Conservation (phyloP, 148 eudicot genomes). For the Camellia granthamiana region DNA sequence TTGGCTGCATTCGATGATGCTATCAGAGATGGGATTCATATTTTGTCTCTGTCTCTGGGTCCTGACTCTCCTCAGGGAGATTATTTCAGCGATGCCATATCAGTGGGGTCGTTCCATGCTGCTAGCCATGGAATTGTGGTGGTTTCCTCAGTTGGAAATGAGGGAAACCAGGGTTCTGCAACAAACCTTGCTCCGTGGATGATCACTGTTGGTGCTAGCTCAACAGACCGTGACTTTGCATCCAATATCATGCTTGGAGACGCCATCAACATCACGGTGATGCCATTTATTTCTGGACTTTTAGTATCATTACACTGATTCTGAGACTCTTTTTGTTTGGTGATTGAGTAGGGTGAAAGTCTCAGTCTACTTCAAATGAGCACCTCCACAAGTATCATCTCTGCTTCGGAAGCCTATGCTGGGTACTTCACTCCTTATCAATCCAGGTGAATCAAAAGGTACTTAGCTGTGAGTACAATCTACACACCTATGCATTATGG, state of each 20-base stretch:
- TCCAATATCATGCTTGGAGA: conserved; percentile 46
- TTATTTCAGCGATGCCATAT: conserved; percentile 53
- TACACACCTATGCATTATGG: not conserved
- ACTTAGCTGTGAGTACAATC: conserved; percentile 23
- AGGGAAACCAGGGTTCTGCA: conserved; percentile 39
- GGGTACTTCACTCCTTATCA: conserved; percentile 61
- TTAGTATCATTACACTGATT: not conserved
- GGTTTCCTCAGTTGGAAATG: conserved; percentile 48
- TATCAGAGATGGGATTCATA: conserved; percentile 47
- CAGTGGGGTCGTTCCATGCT: conserved; percentile 52
- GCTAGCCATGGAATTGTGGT: conserved; percentile 42
- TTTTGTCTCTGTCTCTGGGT: conserved; percentile 46
- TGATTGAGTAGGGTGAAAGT: conserved; percentile 44
- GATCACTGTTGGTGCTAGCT: conserved; percentile 53
- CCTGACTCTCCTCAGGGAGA: conserved; percentile 48
- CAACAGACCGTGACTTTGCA: conserved; percentile 45
- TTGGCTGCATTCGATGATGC: conserved; percentile 63
- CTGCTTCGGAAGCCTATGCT: conserved; percentile 46
- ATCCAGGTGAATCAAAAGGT: conserved; percentile 65
- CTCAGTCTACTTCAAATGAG: conserved; percentile 33
- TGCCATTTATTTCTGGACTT: not conserved
- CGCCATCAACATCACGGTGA: conserved; percentile 38
- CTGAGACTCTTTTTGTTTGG: conserved; percentile 4
- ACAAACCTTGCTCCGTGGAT: conserved; percentile 60
- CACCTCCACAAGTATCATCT: conserved; percentile 34